Evolutionary conservation across 73 alveolate species (phyloP).

Genomic region (Paramecium octaurelia): DNA sequence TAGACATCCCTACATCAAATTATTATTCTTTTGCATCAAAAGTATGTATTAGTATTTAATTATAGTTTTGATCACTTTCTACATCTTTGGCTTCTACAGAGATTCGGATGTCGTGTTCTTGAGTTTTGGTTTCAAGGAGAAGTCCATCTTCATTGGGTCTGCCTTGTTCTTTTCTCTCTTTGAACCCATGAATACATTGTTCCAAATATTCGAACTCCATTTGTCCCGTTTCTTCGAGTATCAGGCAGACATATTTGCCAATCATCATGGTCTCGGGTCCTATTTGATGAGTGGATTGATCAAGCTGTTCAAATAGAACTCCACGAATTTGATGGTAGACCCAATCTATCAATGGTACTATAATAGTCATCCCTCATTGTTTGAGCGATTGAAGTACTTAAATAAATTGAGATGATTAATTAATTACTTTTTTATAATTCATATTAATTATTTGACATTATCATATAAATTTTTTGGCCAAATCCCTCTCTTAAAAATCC

Average conservation of each 20-base stretch:
- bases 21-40: conserved; percentile 68
- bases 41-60: conserved; percentile 57
- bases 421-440: background rate
- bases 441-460: background rate
- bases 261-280: conserved; percentile 29
- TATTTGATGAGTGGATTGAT: conserved; percentile 44
- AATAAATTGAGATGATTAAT: conserved; percentile 25
- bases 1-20: conserved; percentile 69
- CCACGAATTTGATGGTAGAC: conserved; percentile 43
- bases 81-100: conserved; percentile 50
- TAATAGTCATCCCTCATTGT: conserved; percentile 54
- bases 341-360: conserved; percentile 63
- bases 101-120: conserved; percentile 66
- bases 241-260: conserved; percentile 76
- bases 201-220: conserved; percentile 62
- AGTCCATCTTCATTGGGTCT: conserved; percentile 60
- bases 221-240: conserved; percentile 72
- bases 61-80: conserved; percentile 65
- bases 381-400: conserved; percentile 52
- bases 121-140: conserved; percentile 82
- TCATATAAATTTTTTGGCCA: background rate
- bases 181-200: conserved; percentile 72
- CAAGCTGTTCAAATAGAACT: conserved; percentile 31
- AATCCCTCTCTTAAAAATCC: background rate
- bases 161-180: conserved; percentile 72